phyloP scores from a whole-genome alignment of 371 early-diverging fungal species.

The Circinella umbellata region DNA sequence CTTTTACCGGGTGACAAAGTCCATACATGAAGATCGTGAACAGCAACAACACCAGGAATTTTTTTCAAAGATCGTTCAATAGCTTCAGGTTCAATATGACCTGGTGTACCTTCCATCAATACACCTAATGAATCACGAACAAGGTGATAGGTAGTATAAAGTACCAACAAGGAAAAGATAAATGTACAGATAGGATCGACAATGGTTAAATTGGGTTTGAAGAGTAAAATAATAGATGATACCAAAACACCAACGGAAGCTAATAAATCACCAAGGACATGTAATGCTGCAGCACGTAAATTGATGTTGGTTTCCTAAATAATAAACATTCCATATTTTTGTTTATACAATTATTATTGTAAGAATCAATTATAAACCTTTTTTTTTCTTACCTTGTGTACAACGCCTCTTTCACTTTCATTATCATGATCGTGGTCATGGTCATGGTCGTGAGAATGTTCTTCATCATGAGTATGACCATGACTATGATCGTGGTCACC shows the following conservation, averaged over 20 bases:
- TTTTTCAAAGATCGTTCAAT: conserved; percentile 59
- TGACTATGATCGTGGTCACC: conserved; percentile 29
- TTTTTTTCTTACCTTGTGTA: conserved; percentile 22
- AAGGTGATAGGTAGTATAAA: conserved; percentile 73
- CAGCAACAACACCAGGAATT: conserved; percentile 64
- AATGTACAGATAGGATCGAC: conserved; percentile 90
- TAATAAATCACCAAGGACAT: conserved; percentile 88
- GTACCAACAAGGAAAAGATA: conserved; percentile 80
- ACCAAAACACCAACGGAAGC: conserved; percentile 87
- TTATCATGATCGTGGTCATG: conserved; percentile 3
- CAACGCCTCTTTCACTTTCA: not conserved
- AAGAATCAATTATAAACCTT: not conserved
- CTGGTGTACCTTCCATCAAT: conserved; percentile 78
- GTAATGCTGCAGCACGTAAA: conserved; percentile 76
- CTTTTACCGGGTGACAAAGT: conserved; percentile 74
- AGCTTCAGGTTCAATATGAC: conserved; percentile 64
- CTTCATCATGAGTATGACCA: conserved; percentile 35
- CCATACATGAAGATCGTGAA: conserved; percentile 82
- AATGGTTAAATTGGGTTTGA: conserved; percentile 68
- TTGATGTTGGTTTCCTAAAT: conserved; percentile 69
- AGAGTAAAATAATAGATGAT: conserved; percentile 76
- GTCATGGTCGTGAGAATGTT: conserved; percentile 20
- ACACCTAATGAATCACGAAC: conserved; percentile 71
- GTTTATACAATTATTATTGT: too few species aligned
- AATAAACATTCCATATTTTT: not conserved